Base-by-base conservation (phyloP, 495 filamentous ascomycete species). In the Neurospora sp. region DNA sequence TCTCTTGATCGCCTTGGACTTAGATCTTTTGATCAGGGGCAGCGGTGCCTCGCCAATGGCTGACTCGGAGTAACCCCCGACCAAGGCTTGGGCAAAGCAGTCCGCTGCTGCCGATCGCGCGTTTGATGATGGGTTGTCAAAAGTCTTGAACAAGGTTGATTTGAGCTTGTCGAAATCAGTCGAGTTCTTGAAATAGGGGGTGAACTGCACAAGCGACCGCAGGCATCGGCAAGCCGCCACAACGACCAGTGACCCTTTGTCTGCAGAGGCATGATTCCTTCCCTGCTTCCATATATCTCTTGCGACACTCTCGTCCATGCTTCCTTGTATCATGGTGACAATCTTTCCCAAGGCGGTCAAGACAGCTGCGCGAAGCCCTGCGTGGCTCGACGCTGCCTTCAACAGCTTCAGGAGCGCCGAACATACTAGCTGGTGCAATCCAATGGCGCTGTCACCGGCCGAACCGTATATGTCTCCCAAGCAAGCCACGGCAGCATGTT, bases 221-320 rank as follows among this genome's bases (percentile, higher is more conserved):
- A 98, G 80, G 77, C 94, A 97, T 71, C 89, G 87, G 75, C 92
- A 97, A 14, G 93, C 93, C 72, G 89, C 88, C 14, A 91, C 87
- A 78, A 98, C 90, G 35, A 93, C 94, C 59, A 96, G 86, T 6
- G 89, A 87, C 10, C 94, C 90, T 79, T 94, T 98, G 79, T 98
- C 96, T 53, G 86, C 84, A 1, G 90, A 87, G 10, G 92, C 91
- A 71, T 90, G 88, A 80, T 87, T 91, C 65, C 96, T 88, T 35
- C 92, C 91, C 76, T 93, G 91, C 80, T 97, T 99, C 96, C 94
- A 98, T 38, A 94, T 89, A 78, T 98, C 95, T 75, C 93, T 89
- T 12, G 91, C 92, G n/a, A 92, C 86, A 71, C 81, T 84, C 79
- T 99, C 96, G 75, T 99, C 96, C 71, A 94, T 82, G 75, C 93